These are phyloP conservation scores for Populus nigra DNA, from an alignment of 345 rosid genomes.

Conservation along the genomic window DNA sequence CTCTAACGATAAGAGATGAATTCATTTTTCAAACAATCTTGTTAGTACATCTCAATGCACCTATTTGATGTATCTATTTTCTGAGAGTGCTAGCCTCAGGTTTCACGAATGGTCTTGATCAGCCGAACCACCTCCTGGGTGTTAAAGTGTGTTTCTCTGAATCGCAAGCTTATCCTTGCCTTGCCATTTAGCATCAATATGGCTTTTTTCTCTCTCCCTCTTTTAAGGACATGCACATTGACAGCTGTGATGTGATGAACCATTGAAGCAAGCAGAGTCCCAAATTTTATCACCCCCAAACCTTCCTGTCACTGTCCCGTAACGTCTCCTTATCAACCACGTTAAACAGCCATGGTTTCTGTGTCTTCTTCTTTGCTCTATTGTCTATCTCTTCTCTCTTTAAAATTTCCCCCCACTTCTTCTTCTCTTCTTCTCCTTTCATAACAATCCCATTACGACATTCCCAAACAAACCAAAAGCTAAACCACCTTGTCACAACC, in stretches of 20 bases:
- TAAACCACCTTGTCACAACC: conserved; percentile 26
- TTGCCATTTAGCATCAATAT: neutral
- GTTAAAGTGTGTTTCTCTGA: too few species aligned
- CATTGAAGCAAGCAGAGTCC: neutral
- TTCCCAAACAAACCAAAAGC: conserved; percentile 14
- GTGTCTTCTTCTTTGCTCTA: conserved; percentile 2
- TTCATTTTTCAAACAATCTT: too few species aligned
- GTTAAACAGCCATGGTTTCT: conserved; percentile 15
- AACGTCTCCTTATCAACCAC: neutral
- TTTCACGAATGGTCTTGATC: too few species aligned
- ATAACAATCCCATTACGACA: conserved; percentile 26
- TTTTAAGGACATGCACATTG: neutral
- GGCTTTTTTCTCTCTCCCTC: neutral
- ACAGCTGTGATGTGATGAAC: neutral
- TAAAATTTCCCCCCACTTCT: neutral
- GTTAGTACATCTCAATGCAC: too few species aligned
- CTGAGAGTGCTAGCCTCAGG: too few species aligned
- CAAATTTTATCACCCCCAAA: neutral
- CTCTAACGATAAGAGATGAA: too few species aligned
- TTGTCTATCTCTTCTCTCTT: conserved; percentile 10
- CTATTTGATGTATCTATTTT: too few species aligned
- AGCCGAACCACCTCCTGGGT: too few species aligned
- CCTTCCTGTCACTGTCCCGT: neutral
- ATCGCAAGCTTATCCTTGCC: too few species aligned
- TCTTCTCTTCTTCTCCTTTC: conserved; percentile 2